Base-by-base conservation (phyloP, 1,284 basidiomycete genomes). In the Fomitiporia mediterranea region DNA sequence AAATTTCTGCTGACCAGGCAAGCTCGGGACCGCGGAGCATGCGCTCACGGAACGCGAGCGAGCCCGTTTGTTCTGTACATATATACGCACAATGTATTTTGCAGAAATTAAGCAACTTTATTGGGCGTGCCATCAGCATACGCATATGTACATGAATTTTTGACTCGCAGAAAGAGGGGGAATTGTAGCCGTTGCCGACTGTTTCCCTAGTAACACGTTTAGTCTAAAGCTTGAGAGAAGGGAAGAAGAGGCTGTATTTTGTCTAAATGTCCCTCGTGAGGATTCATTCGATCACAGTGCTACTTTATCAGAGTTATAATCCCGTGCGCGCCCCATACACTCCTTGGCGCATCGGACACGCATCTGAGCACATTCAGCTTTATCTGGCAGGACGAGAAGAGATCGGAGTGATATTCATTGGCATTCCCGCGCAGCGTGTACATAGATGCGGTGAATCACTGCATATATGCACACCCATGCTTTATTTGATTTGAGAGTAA, bases 371-470 rank as follows among this genome's bases (percentile, higher is more conserved):
- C 13, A 46, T 46, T 28, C 25, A 30, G 25, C 27, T 28, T n/a
- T 4, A 46, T 32, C 21, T 28, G 27, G 44, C 25, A 32, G 44
- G 5, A 15, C 4, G 23, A 23, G 44, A 30, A 25, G 25, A 30
- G 23, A 30, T 13, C 25, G 23, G 27, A 46, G 44, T 46, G 44
- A 17, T 46, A 13, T n/a, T 4, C n/a, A 43, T 19, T 19, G n/a
- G 23, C 9, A 15, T n/a, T 43, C 42, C 42, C n/a, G 13, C 6
- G 13, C 32, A 34, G 32, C 6, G 25, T 2, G 25, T 2, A 8
- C 28, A 46, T 46, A 43, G 42, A 46, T 13, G 44, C 44, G 15
- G 44, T 46, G 44, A 46, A 46, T 28, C 44, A 28, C 30, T 28
- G 27, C 25, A 30, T 28, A 43, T 9, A 21, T 21, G 23, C n/a